Base-by-base conservation (phyloP, 2,329 filamentous ascomycete species). In the Ophiostoma pallidulum region DNA sequence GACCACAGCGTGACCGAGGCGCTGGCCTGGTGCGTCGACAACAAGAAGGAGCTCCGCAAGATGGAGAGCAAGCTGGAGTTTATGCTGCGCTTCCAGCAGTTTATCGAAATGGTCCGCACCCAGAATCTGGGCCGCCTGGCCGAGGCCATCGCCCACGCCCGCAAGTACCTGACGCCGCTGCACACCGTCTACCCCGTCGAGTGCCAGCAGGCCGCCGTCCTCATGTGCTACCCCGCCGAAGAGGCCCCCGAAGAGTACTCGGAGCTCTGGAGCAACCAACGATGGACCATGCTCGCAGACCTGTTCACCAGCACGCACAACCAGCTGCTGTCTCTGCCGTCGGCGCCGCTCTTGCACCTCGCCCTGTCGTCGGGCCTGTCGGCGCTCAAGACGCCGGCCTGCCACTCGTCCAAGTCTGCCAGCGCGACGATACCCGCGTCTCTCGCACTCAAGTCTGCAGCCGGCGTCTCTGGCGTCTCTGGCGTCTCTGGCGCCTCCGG, bases 301-400 rank as follows among this genome's bases (percentile, higher is more conserved):
- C 74, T 91, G 42, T 98, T 97, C 67, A 78, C 89, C 54, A 72
- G 77, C 52, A 94, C 90, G 2, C 88, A 97, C 67, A 89, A 95
- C 69, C 80, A 75, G 38, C 80, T 98, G 4, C 82, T 95, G 53
- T 82, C 82, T 14, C 77, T 98, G 0, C 90, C 92, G 0, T 75
- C 84, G 2, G 79, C 83, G 18, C 90, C 92, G 0, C 77, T 96
- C 16, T 78, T 98, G 22, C 88, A 97, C 66, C 84, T 94, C 52
- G 92, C 92, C 12, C 77, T 98, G 9, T 88, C 84, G 1, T 89
- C 90, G 0, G 92, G 92, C 8, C 77, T 98, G 9, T 96, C 90
- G 0, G 90, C 92, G 1, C 81, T 98, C 55, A 98, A 98, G 66
- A 97, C 92, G 1, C 92, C 92, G 0, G 82, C 88, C 14, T 98